phyloP scores from a whole-genome alignment of 1,139 yeast genomes.

The Candida tropicalis region DNA sequence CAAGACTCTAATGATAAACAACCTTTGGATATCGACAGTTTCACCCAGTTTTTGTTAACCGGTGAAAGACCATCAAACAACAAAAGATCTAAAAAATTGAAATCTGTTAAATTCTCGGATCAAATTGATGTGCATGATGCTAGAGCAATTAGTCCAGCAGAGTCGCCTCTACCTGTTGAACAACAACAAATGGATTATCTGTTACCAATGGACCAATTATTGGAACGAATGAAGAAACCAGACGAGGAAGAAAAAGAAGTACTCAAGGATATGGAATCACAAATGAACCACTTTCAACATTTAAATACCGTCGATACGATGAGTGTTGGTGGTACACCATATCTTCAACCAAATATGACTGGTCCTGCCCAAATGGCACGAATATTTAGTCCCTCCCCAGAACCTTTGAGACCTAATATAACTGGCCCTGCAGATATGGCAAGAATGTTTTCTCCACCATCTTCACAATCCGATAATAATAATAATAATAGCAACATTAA shows the following conservation, averaged over 20 bases:
- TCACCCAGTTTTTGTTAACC: constrained; percentile 72
- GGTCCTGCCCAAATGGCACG: constrained; percentile 52
- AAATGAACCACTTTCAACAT: constrained; percentile 65
- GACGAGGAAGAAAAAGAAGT: constrained; percentile 62
- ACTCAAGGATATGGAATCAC: constrained; percentile 66
- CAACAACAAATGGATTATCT: constrained; percentile 51
- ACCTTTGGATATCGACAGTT: constrained; percentile 68
- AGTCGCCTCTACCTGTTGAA: constrained; percentile 26
- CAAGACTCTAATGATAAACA: constrained; percentile 23
- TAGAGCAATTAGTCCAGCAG: constrained; percentile 25
- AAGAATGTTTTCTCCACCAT: constrained; percentile 28
- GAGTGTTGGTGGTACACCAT: constrained; percentile 58
- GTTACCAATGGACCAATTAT: constrained; percentile 73
- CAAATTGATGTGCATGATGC: constrained; percentile 49
- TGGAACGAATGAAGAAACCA: constrained; percentile 45
- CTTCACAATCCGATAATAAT: constrained; percentile 15
- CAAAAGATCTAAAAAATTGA: constrained; percentile 42
- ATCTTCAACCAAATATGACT: constrained; percentile 52
- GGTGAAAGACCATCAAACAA: constrained; percentile 62
- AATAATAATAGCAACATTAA: constrained; percentile 9
- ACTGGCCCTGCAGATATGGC: constrained; percentile 47
- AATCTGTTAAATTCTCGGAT: constrained; percentile 73
- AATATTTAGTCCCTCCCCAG: constrained; percentile 27
- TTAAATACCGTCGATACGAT: constrained; percentile 66
- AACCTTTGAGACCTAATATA: constrained; percentile 38